A percentile compares a stretch with the other conserved stretches of the same genome.
Evolutionary conservation across 345 rosid species (phyloP).

Genomic region (Odontarrhena argentea): DNA sequence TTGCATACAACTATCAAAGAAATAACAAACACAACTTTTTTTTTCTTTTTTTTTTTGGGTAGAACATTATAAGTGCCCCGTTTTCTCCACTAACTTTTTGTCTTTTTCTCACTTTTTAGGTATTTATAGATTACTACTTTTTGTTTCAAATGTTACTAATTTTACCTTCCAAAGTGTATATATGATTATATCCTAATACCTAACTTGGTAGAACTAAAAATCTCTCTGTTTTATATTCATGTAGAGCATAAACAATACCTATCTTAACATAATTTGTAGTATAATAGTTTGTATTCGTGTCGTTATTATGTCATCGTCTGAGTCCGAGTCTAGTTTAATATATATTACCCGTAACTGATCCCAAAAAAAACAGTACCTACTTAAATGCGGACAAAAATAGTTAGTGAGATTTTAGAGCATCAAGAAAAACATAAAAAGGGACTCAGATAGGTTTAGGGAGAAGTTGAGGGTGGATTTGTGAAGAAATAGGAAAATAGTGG

Average conservation of each 20-base stretch:
- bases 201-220: conserved; percentile 26
- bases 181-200: background rate
- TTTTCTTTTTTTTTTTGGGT: background rate
- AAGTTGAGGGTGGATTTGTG: conserved; percentile 23
- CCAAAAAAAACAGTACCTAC: background rate
- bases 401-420: conserved; percentile 29
- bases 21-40: conserved; percentile 32
- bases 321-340: no score
- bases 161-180: conserved; percentile 20
- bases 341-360: no score
- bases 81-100: conserved; percentile 43
- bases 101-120: conserved; percentile 28
- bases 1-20: conserved; percentile 39
- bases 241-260: background rate
- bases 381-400: conserved; percentile 9
- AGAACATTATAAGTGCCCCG: conserved; percentile 29
- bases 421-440: background rate
- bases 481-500: background rate
- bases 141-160: conserved; percentile 23
- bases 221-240: background rate
- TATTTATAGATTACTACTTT: conserved; percentile 28
- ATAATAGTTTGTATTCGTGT: no score
- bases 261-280: no score
- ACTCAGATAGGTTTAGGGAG: background rate
- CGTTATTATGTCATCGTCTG: no score